phyloP scores from a whole-genome alignment of 2,329 filamentous ascomycete genomes.

The Lecanicillium sp. region DNA sequence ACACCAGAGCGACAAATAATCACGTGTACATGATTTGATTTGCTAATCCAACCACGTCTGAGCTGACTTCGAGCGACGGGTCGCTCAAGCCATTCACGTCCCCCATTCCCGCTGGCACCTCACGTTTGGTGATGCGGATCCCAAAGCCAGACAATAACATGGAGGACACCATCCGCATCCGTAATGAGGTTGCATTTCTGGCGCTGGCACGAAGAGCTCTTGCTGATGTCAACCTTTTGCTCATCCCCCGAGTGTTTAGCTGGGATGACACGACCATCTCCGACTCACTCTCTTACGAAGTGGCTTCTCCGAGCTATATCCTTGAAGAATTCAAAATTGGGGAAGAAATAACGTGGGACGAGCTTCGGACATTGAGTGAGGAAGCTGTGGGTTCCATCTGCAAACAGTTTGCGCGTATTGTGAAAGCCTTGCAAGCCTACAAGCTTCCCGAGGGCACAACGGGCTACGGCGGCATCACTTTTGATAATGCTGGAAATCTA shows the following conservation, averaged over 20 bases:
- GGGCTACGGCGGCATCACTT: slow-evolving; percentile 5
- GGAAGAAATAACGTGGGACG: neutral
- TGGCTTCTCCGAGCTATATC: slow-evolving; percentile 6
- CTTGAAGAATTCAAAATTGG: slow-evolving; percentile 5
- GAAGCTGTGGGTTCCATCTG: neutral
- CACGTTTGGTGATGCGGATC: slow-evolving; percentile 2
- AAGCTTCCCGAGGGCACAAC: neutral
- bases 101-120: slow-evolving; percentile 3
- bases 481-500: slow-evolving; percentile 3
- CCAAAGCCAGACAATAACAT: slow-evolving; percentile 4
- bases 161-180: slow-evolving; percentile 4
- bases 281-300: neutral
- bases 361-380: neutral
- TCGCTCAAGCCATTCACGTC: neutral
- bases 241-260: slow-evolving; percentile 3
- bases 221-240: neutral
- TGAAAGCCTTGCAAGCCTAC: slow-evolving; percentile 2
- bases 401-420: slow-evolving; percentile 3
- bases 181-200: slow-evolving; percentile 5
- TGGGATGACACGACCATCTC: neutral
- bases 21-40: slow-evolving; percentile 5
- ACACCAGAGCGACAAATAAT: slow-evolving; percentile 3
- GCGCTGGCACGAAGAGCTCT: slow-evolving; percentile 1
- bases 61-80: neutral
- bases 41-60: neutral